Evolutionary conservation across 495 filamentous ascomycete genomes (phyloP).

Genomic region (Podospora sp.): DNA sequence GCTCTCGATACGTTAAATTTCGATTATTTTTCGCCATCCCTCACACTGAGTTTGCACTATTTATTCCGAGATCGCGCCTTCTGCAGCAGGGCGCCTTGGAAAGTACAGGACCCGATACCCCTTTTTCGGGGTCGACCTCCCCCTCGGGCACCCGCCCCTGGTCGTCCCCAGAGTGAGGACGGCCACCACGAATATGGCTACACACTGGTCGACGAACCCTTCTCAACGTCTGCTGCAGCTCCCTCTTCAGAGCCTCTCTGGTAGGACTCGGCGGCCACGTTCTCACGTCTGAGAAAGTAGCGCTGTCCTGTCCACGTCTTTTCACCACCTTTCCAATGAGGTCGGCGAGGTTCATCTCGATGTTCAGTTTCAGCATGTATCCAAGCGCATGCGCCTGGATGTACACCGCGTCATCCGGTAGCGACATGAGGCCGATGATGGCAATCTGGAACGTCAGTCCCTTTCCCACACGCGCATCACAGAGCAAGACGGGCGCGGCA

Average conservation of each 20-base stretch:
- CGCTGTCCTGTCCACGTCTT: slow-evolving; percentile 13
- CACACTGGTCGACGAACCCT: background rate
- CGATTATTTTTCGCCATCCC: background rate
- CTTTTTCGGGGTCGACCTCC: background rate
- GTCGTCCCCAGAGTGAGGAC: background rate
- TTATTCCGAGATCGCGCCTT: background rate
- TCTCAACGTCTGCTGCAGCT: background rate
- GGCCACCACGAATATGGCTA: background rate
- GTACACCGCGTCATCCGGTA: slow-evolving; percentile 37
- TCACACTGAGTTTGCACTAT: background rate
- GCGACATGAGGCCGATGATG: slow-evolving; percentile 38
- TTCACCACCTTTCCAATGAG: slow-evolving; percentile 46
- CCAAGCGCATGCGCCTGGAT: slow-evolving; percentile 56
- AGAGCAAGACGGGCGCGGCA: too few relatives aligned
- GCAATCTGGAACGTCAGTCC: slow-evolving; percentile 23
- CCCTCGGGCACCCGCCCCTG: background rate
- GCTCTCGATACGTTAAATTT: background rate
- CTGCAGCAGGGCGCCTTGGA: background rate
- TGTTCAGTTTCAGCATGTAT: slow-evolving; percentile 54
- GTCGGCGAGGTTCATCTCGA: slow-evolving; percentile 58
- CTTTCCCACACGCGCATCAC: background rate
- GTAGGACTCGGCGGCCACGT: background rate
- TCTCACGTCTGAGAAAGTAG: background rate
- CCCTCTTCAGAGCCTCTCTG: background rate
- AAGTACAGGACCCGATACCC: background rate